Conservation (phyloP, 305 asterid genomes). For the Vinca major region DNA sequence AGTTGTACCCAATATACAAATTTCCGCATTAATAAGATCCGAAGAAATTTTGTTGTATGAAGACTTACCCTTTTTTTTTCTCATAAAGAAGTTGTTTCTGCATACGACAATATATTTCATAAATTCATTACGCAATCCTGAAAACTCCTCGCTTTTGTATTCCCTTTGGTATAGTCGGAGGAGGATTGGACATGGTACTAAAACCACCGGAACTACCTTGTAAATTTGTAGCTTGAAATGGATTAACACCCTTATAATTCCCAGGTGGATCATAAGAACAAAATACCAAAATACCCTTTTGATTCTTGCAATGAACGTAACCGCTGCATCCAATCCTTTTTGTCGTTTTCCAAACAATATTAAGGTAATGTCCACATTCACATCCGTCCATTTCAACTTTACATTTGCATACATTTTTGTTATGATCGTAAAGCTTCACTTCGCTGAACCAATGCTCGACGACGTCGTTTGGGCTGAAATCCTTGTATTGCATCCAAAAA, state of each 20-base stretch:
- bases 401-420: constrained; percentile 27
- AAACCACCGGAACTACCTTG: neutral
- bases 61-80: too few species aligned
- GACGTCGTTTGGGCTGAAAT: constrained; percentile 31
- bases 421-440: constrained; percentile 22
- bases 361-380: constrained; percentile 63
- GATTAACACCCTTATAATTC: constrained; percentile 23
- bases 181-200: too few species aligned
- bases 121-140: too few species aligned
- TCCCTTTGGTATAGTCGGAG: too few species aligned
- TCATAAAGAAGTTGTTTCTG: too few species aligned
- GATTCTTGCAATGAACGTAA: constrained; percentile 35
- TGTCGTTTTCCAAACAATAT: constrained; percentile 40
- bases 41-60: too few species aligned
- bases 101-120: too few species aligned
- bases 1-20: too few species aligned
- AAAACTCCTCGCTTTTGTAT: too few species aligned
- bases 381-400: constrained; percentile 36
- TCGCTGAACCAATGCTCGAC: constrained; percentile 54
- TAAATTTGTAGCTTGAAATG: constrained; percentile 19
- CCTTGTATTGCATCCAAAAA: constrained; percentile 42
- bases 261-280: constrained; percentile 56
- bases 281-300: constrained; percentile 38
- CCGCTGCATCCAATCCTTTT: constrained; percentile 53
- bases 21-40: too few species aligned